Base-by-base conservation (phyloP, 2,329 filamentous ascomycete genomes). In the Fusarium sarcochroum region DNA sequence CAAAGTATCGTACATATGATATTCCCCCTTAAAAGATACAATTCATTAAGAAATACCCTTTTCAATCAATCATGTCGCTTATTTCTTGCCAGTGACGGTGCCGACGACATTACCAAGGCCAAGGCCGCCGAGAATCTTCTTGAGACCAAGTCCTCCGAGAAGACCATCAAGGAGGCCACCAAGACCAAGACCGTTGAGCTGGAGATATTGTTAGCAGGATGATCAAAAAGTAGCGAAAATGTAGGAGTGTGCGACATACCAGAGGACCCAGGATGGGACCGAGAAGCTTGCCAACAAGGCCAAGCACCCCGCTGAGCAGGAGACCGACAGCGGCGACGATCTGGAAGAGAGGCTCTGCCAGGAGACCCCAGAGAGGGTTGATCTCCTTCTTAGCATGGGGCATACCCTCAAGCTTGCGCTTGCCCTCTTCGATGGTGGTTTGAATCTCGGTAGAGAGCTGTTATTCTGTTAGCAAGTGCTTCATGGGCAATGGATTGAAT, bases 311-410 rank as follows among this genome's bases (percentile, higher is more conserved):
- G 51, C 85, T 90, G 63, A 98, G 84, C 67, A 97, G 80, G 61
- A 97, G 82, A 21, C 94, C 94, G 45, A 97, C 94, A 13, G 93
- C 94, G 10, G 94, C 93, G 48, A 97, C 87, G 77, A 97, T 97
- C 86, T 98, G 94, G 86, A 94, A 93, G 21, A 97, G 84, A 13
- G 94, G 94, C 84, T 97, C 93, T 35, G 89, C 89, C 15, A 96
- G 83, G 48, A 97, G 84, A 30, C 84, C 89, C 93, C 94, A 97
- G 30, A 98, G 88, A 13, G 94, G 94, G 82, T 95, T 97, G 63
- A 97, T 86, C 84, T 95, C 90, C 86, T 97, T 95, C 90, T 97
- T 97, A 42, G 93, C 94, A 71, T 97, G 92, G 7, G 94, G 94
- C 92, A 97, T 96, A 76, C 93, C 92, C 75, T 92, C 89, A 64